phyloP scores from a whole-genome alignment of 169 alveolate genomes.

The Plasmodium vinckei region DNA sequence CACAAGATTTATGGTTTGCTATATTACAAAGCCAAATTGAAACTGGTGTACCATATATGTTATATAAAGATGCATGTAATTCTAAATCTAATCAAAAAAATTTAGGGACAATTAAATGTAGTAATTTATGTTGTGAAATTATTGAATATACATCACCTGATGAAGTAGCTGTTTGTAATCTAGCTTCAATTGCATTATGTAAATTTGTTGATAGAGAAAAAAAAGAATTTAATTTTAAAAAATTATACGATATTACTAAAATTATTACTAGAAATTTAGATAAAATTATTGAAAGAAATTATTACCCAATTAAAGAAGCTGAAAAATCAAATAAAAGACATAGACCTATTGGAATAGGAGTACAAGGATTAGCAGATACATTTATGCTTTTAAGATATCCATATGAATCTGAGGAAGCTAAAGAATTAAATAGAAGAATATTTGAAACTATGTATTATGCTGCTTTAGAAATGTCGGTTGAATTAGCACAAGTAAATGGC shows the following conservation, averaged over 20 bases:
- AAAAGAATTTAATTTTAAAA: slow-evolving; percentile 85
- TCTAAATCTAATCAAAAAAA: slow-evolving; percentile 96
- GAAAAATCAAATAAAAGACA: slow-evolving; percentile 94
- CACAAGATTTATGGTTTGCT: slow-evolving; percentile 97
- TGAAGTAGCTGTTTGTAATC: slow-evolving; percentile 99
- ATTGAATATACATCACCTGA: slow-evolving; percentile 97
- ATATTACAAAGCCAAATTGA: slow-evolving; percentile 97
- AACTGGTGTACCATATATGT: slow-evolving; percentile 99
- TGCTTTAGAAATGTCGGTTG: slow-evolving; percentile 95
- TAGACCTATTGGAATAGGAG: slow-evolving; percentile 99
- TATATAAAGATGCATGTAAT: slow-evolving; percentile 96
- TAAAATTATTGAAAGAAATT: slow-evolving; percentile 96
- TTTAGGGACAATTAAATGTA: slow-evolving; percentile 97
- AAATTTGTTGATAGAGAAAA: slow-evolving; percentile 86
- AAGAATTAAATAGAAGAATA: slow-evolving; percentile 92
- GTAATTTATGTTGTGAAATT: slow-evolving; percentile 97
- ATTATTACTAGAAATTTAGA: slow-evolving; percentile 95
- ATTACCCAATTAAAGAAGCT: slow-evolving; percentile 96
- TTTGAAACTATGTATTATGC: slow-evolving; percentile 99
- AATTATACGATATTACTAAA: slow-evolving; percentile 90
- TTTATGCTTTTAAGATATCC: slow-evolving; percentile 95
- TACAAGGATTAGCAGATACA: slow-evolving; percentile 99
- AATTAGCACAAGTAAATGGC: slow-evolving; percentile 94
- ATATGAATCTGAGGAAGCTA: slow-evolving; percentile 96
- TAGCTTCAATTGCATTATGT: slow-evolving; percentile 97